Evolutionary conservation across 2,329 filamentous ascomycete genomes (phyloP), one percentile per base, ranked within the genome.

Genomic region (Pseudogymnoascus sp.): DNA sequence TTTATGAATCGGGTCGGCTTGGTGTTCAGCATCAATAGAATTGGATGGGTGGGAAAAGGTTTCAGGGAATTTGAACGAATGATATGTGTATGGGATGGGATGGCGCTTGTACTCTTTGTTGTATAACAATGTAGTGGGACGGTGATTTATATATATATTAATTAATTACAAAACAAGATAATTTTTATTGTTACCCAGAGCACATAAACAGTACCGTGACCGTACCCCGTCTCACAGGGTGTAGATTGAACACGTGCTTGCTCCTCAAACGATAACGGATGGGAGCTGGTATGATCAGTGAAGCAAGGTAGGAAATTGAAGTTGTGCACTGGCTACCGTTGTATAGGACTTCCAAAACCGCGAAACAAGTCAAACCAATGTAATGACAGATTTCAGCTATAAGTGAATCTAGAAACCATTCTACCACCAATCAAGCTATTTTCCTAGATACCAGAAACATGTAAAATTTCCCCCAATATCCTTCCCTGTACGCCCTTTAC

Each of bases 71-170:
- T 54, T 14, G 8, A 54, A 54, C 43, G 25, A 54, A 30, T 30
- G 30, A 30, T 33, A 30, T 54, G 43, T 54, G 33, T 54, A 54
- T 16, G 43, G 30, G n/a, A 33, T 54, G 25, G 43, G 43, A 54
- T 33, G 25, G 43, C 43, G 43, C 43, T 33, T 54, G 43, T 54
- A 54, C 43, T 54, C 43, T 54, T 54, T 54, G 43, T 30, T 50
- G 43, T 54, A 54, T 54, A 54, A 54, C 43, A 54, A 33, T 54
- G 25, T 12, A 30, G 43, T 54, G n/a, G 43, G 25, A 54, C 30
- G 25, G 30, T 33, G 43, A 12, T 7, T 43, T 43, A 54, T n/a
- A 25, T 50, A 50, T 9, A 50, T 50, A 50, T n/a, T 28, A 28
- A 16, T 12, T 30, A 54, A 11, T 30, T 54, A 54, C 25, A 16